Percentiles rank a stretch among this genome's conserved stretches.
Evolutionary conservation across 345 rosid species (phyloP).

Genomic region (Jatropha curcas): DNA sequence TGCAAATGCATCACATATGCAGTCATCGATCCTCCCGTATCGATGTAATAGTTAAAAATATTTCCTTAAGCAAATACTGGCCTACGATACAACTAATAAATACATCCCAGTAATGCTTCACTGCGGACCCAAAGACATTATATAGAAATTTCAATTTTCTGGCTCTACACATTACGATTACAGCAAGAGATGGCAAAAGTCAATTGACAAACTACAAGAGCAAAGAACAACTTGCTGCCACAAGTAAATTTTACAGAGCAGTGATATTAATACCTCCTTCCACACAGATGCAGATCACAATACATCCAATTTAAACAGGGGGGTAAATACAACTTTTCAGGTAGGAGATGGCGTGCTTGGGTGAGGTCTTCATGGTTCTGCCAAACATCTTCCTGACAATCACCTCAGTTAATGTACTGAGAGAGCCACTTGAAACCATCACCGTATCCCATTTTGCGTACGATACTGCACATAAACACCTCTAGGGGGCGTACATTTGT

Average conservation of each 20-base stretch:
- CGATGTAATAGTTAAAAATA: too few species aligned
- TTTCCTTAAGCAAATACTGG: too few species aligned
- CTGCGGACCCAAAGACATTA: background rate
- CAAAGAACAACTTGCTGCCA: conserved; percentile 21
- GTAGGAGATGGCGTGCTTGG: background rate
- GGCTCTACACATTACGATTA: background rate
- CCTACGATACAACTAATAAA: conserved; percentile 12
- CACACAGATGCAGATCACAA: conserved; percentile 38
- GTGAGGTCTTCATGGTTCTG: conserved; percentile 8
- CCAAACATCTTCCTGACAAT: background rate
- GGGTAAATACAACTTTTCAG: conserved; percentile 18
- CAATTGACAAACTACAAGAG: conserved; percentile 26
- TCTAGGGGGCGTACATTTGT: conserved; percentile 62
- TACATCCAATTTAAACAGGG: conserved; percentile 30
- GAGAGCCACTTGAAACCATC: conserved; percentile 81
- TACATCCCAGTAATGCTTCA: background rate
- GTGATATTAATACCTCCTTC: conserved; percentile 28
- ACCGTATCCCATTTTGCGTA: conserved; percentile 83
- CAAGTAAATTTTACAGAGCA: conserved; percentile 41
- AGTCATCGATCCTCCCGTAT: too few species aligned
- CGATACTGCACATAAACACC: conserved; percentile 85
- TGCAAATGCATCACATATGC: too few species aligned
- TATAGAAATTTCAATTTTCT: conserved; percentile 1
- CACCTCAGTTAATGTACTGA: conserved; percentile 56
- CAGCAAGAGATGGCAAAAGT: conserved; percentile 10